Base-by-base conservation (phyloP, 148 eudicot genomes). In the Vaccinium corymbosum region DNA sequence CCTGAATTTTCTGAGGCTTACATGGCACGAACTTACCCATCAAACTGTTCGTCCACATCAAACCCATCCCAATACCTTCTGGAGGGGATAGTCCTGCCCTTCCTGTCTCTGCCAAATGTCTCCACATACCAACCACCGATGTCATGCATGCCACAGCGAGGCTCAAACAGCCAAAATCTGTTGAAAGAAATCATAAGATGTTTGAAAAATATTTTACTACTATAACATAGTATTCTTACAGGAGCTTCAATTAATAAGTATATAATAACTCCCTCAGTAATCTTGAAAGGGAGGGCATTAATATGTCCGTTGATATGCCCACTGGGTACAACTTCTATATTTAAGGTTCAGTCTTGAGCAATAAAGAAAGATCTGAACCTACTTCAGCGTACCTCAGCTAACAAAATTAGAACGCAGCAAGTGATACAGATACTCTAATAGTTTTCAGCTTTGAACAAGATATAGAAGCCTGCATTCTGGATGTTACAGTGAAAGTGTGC, bases 121-220 rank as follows among this genome's bases (percentile, higher is more conserved):
- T 96, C 99, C 80, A 96, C 89, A 86, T 94, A 96, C 99, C 99
- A 96, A 81, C 99, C 99, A 59, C 99, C 99, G 76, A 93, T 91
- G 84, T 96, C 98, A 92, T 96, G 99, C 89, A 87, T 87, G 81
- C 94, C 90, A 91, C 97, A 93, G n/a, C 99, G 98, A 78, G 99
- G 99, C 85, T 96, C 99, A 88, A 96, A 96, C 87, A 96, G 90
- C 99, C 99, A 96, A 85, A 66, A 96, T 85, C 99, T 96, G 89
- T 76, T 59, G 11, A 82, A 85, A 77, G 73, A 80, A 55, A 71
- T 13, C 32, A 80, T 12, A 14, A 57, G 57, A 25, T 20, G 59
- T 42, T 74, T 42, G 51, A 72, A 49, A 74, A 27, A 85, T 49
- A 50, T 78, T 46, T 9, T 76, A 70, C 12, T 8, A 57, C 19